These are phyloP conservation scores for Dichotomopilus funicola DNA, from an alignment of 2,329 filamentous ascomycete genomes.

Conservation along the genomic window DNA sequence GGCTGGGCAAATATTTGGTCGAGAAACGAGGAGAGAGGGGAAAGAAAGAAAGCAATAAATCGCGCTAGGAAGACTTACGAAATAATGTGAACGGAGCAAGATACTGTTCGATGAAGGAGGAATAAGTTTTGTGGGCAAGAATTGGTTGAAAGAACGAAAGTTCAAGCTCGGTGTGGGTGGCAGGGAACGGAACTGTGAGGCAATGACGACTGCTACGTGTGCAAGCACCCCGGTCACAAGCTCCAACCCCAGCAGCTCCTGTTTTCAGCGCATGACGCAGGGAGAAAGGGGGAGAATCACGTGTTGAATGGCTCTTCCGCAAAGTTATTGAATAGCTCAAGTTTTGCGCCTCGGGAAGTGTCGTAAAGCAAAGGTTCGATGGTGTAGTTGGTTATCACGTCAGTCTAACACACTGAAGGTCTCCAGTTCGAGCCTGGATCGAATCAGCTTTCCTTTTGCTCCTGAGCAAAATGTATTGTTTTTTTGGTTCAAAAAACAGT, in stretches of 20 bases:
- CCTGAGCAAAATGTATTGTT: neutral
- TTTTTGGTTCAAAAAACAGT: neutral
- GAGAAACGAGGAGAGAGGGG: neutral
- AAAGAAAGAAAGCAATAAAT: neutral
- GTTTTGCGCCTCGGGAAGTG: neutral
- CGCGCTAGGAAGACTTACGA: neutral
- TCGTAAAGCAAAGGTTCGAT: slow-evolving; percentile 19
- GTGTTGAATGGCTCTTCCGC: neutral
- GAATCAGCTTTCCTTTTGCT: slow-evolving; percentile 16
- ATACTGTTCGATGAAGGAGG: neutral
- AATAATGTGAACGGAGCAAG: neutral
- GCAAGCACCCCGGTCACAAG: slow-evolving; percentile 22
- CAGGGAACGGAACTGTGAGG: slow-evolving; percentile 11
- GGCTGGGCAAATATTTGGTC: neutral
- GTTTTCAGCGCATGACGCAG: slow-evolving; percentile 12
- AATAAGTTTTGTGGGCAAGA: slow-evolving; percentile 1
- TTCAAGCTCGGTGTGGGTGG: slow-evolving; percentile 4
- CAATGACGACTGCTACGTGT: slow-evolving; percentile 28
- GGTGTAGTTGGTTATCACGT: slow-evolving; percentile 43
- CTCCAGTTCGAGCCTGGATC: slow-evolving; percentile 27
- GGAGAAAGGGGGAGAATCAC: slow-evolving; percentile 11
- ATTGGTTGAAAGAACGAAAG: slow-evolving; percentile 10
- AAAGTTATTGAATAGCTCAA: neutral
- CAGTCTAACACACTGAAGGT: slow-evolving; percentile 39
- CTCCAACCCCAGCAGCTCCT: slow-evolving; percentile 14